A percentile compares a stretch with the other conserved stretches of the same genome.
These are phyloP conservation scores for Colletotrichum sp. DNA, from an alignment of 2,329 filamentous ascomycete species.

Conservation along the genomic window DNA sequence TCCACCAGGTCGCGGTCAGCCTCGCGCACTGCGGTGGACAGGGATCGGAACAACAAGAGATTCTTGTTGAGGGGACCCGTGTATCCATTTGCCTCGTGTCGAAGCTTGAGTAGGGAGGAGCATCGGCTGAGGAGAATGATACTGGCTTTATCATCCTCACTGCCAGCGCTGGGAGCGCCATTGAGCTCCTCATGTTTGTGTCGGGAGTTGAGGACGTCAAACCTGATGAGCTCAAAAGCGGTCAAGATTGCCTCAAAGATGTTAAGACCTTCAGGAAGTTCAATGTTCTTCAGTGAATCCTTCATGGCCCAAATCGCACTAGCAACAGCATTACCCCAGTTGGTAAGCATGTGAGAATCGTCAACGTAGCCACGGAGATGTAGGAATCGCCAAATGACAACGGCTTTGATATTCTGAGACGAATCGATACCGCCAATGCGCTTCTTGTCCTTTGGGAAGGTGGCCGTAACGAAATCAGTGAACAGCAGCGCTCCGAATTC, in stretches of 20 bases:
- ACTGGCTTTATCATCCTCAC: slow-evolving; percentile 76
- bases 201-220: slow-evolving; percentile 77
- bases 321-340: slow-evolving; percentile 82
- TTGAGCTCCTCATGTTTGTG: slow-evolving; percentile 60
- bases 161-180: slow-evolving; percentile 59
- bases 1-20: slow-evolving; percentile 85
- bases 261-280: slow-evolving; percentile 44
- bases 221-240: slow-evolving; percentile 83
- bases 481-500: slow-evolving; percentile 74
- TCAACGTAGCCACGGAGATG: slow-evolving; percentile 88
- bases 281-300: slow-evolving; percentile 49
- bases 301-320: slow-evolving; percentile 69
- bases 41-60: slow-evolving; percentile 82
- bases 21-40: slow-evolving; percentile 80
- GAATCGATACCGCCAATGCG: slow-evolving; percentile 66
- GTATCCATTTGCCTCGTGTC: slow-evolving; percentile 86
- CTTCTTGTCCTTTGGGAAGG: slow-evolving; percentile 64
- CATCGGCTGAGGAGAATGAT: slow-evolving; percentile 86
- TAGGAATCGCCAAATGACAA: slow-evolving; percentile 87
- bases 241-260: slow-evolving; percentile 82
- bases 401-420: slow-evolving; percentile 69
- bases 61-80: slow-evolving; percentile 93
- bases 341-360: slow-evolving; percentile 77
- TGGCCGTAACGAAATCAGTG: slow-evolving; percentile 71
- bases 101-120: slow-evolving; percentile 80